These are phyloP conservation scores for Yarrowia sp. DNA, from an alignment of 805 yeast species.

Conservation along the genomic window DNA sequence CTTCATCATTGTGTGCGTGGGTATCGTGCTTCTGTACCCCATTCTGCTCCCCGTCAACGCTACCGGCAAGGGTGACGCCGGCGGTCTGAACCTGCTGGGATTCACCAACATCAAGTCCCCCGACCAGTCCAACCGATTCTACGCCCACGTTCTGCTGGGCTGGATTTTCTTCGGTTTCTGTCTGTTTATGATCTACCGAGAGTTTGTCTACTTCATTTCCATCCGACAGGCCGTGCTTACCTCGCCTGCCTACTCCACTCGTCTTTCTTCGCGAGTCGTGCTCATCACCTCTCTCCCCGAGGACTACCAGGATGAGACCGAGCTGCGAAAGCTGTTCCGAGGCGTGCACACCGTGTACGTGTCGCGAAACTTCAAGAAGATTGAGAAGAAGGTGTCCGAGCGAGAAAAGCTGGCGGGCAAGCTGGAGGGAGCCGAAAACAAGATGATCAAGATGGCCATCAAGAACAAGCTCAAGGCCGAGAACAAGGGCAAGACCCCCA, in stretches of 20 bases:
- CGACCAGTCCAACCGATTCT: constrained; percentile 66
- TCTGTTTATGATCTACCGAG: constrained; percentile 80
- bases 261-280: constrained; percentile 79
- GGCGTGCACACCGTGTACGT: constrained; percentile 87
- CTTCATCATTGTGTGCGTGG: constrained; percentile 60
- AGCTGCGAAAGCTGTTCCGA: constrained; percentile 74
- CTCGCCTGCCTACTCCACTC: constrained; percentile 78
- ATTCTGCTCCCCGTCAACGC: constrained; percentile 87
- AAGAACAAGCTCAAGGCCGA: constrained; percentile 68
- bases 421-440: constrained; percentile 72
- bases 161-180: constrained; percentile 79
- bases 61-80: constrained; percentile 63
- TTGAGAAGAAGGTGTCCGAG: constrained; percentile 62
- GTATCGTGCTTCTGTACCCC: constrained; percentile 63
- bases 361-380: constrained; percentile 64
- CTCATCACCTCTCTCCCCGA: constrained; percentile 85
- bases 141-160: constrained; percentile 82
- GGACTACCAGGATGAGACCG: constrained; percentile 71
- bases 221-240: constrained; percentile 79
- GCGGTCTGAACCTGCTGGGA: constrained; percentile 77
- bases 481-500: constrained; percentile 57
- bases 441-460: constrained; percentile 65
- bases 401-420: constrained; percentile 66
- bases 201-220: constrained; percentile 76
- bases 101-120: constrained; percentile 68